phyloP scores from a whole-genome alignment of 2,329 filamentous ascomycete species.

The Leptographium radiaticola region DNA sequence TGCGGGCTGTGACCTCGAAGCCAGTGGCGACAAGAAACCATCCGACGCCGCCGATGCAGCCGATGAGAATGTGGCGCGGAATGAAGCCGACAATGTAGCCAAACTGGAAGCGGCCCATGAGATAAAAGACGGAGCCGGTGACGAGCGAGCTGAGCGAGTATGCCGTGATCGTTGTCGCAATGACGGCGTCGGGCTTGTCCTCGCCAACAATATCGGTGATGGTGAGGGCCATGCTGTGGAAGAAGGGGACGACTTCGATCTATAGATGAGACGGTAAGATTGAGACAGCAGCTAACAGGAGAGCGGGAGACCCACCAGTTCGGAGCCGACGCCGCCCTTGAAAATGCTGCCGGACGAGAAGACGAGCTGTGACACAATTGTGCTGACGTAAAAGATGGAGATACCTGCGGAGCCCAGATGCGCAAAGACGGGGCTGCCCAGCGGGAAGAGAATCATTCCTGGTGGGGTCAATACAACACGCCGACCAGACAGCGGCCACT shows the following conservation, averaged over 20 bases:
- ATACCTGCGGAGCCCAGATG: slow-evolving; percentile 85
- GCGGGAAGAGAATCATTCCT: slow-evolving; percentile 89
- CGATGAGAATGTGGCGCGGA: slow-evolving; percentile 87
- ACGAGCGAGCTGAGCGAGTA: slow-evolving; percentile 85
- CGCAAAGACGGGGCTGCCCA: slow-evolving; percentile 76
- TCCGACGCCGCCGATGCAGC: slow-evolving; percentile 92
- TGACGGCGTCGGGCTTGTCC: slow-evolving; percentile 70
- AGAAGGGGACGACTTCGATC: slow-evolving; percentile 97
- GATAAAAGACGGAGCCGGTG: slow-evolving; percentile 82
- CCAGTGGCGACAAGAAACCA: slow-evolving; percentile 90
- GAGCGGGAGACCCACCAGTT: slow-evolving; percentile 48
- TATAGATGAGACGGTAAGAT: slow-evolving; percentile 16
- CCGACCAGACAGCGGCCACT: not conserved
- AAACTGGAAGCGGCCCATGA: slow-evolving; percentile 75
- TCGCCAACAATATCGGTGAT: slow-evolving; percentile 70
- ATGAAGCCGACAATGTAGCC: slow-evolving; percentile 96
- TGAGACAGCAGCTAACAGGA: not conserved
- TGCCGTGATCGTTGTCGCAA: slow-evolving; percentile 86
- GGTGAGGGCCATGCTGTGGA: slow-evolving; percentile 92
- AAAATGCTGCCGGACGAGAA: slow-evolving; percentile 85
- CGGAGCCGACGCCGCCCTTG: slow-evolving; percentile 81
- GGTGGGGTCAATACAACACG: not conserved
- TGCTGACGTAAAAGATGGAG: slow-evolving; percentile 97
- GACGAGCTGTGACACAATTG: slow-evolving; percentile 81
- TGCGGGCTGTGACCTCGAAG: slow-evolving; percentile 80